A percentile compares a stretch with the other conserved stretches of the same genome.
These are phyloP conservation scores for Trichothecium sympodiale DNA, from an alignment of 2,329 filamentous ascomycete genomes.

Conservation along the genomic window DNA sequence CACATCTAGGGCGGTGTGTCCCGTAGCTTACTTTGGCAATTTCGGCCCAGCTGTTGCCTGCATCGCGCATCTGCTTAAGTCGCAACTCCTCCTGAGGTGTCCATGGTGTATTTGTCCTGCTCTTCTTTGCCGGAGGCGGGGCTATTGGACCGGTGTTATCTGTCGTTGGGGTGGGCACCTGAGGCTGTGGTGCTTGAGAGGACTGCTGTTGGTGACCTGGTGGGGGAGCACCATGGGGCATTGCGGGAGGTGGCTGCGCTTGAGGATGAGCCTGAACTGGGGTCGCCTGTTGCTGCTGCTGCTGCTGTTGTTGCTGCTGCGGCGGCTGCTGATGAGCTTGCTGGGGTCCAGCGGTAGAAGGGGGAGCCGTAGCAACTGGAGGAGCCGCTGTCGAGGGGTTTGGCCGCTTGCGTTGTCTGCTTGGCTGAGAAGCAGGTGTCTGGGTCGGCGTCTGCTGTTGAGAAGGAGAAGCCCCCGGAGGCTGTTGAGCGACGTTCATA, in stretches of 20 bases:
- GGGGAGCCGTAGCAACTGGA: conserved; percentile 10
- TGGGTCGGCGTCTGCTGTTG: conserved; percentile 26
- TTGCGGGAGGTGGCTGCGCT: conserved; percentile 6
- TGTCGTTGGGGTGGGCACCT: conserved; percentile 1
- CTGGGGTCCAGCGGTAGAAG: conserved; percentile 17
- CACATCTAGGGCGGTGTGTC: background rate
- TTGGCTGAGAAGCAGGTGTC: conserved; percentile 21
- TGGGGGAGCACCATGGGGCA: conserved; percentile 1
- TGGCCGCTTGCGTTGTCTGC: conserved; percentile 30
- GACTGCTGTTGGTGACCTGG: conserved; percentile 9
- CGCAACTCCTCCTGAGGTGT: conserved; percentile 87
- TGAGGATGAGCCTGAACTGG: conserved; percentile 14
- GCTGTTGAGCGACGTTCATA: conserved; percentile 32
- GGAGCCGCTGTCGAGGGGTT: conserved; percentile 14
- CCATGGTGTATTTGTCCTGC: conserved; percentile 97
- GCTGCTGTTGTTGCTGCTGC: conserved; percentile 1
- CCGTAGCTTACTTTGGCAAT: conserved; percentile 83
- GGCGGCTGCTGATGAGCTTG: background rate
- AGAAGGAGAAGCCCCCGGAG: conserved; percentile 16
- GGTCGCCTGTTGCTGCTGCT: background rate
- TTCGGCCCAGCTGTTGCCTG: conserved; percentile 90
- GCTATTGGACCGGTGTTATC: conserved; percentile 2
- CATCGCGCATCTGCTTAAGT: conserved; percentile 88
- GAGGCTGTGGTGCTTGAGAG: conserved; percentile 12
- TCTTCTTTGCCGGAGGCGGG: conserved; percentile 69